Evolutionary conservation across 352 stramenopile species (phyloP).

Genomic region (Pythium phragmiticola): DNA sequence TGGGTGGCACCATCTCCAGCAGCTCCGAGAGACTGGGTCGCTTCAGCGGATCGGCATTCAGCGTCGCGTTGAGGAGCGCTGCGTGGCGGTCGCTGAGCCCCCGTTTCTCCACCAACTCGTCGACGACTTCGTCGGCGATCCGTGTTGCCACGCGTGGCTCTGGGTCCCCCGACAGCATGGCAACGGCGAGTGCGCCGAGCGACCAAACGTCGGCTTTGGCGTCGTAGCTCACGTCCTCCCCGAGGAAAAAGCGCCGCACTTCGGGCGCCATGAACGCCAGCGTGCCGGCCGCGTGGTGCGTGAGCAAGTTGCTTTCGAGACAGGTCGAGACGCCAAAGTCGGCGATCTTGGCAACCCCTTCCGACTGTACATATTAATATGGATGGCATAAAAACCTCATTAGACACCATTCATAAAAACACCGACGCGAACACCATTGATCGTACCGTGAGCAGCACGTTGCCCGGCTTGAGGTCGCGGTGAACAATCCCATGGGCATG

Average conservation of each 20-base stretch:
- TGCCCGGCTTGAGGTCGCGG: constrained; percentile 76
- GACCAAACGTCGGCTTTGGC: constrained; percentile 76
- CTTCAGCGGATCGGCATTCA: constrained; percentile 41
- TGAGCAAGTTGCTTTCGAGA: constrained; percentile 69
- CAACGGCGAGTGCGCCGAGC: constrained; percentile 67
- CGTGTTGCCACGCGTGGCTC: constrained; percentile 70
- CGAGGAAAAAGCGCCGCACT: constrained; percentile 70
- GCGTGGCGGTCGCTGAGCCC: constrained; percentile 26
- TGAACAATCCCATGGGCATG: constrained; percentile 67
- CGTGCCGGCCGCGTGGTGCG: constrained; percentile 70
- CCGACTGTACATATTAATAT: constrained; percentile 34
- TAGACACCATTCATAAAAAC: not conserved
- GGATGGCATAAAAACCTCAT: not conserved
- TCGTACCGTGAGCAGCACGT: constrained; percentile 68
- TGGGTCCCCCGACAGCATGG: constrained; percentile 61
- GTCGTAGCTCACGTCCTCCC: constrained; percentile 69
- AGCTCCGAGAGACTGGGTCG: constrained; percentile 45
- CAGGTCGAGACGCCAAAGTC: constrained; percentile 85
- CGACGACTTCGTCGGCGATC: constrained; percentile 63
- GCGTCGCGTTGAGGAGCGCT: constrained; percentile 39
- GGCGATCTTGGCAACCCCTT: constrained; percentile 68
- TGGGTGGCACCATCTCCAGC: constrained; percentile 34
- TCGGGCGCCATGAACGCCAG: constrained; percentile 83
- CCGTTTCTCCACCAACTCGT: constrained; percentile 22
- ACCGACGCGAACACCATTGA: not conserved